These are phyloP conservation scores for Rhynchospora tenuis DNA, from an alignment of 176 grass and related monocot genomes.

Conservation along the genomic window DNA sequence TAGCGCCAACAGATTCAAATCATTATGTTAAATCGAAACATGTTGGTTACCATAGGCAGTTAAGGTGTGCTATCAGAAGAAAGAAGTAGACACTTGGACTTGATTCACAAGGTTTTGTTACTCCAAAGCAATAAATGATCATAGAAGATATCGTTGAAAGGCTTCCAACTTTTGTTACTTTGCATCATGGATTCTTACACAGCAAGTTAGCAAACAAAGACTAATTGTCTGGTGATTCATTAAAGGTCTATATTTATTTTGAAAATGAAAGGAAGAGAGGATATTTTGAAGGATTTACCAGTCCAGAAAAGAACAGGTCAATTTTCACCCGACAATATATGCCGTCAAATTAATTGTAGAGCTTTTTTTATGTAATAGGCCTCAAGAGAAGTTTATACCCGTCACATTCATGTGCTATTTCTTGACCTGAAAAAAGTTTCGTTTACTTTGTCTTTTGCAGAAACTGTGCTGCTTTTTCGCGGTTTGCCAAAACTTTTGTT, in stretches of 20 bases:
- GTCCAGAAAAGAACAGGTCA: not conserved
- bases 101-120: too few species aligned
- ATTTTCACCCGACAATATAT: not conserved
- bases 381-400: not conserved
- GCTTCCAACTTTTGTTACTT: not conserved
- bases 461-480: not conserved
- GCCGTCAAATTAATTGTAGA: not conserved
- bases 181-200: slow-evolving; percentile 7
- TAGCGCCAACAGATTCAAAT: too few species aligned
- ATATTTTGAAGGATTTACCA: not conserved
- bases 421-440: not conserved
- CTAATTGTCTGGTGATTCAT: slow-evolving; percentile 4
- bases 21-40: too few species aligned
- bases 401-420: not conserved
- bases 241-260: not conserved
- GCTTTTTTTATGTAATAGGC: not conserved
- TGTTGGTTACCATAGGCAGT: too few species aligned
- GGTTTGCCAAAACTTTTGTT: not conserved
- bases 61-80: too few species aligned
- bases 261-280: not conserved
- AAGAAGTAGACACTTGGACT: too few species aligned
- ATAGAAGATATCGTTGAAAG: not conserved
- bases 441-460: not conserved
- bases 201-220: not conserved
- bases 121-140: not conserved